These are phyloP conservation scores for Coccinonectria pachysandricola DNA, from an alignment of 2,329 filamentous ascomycete genomes.

Conservation along the genomic window DNA sequence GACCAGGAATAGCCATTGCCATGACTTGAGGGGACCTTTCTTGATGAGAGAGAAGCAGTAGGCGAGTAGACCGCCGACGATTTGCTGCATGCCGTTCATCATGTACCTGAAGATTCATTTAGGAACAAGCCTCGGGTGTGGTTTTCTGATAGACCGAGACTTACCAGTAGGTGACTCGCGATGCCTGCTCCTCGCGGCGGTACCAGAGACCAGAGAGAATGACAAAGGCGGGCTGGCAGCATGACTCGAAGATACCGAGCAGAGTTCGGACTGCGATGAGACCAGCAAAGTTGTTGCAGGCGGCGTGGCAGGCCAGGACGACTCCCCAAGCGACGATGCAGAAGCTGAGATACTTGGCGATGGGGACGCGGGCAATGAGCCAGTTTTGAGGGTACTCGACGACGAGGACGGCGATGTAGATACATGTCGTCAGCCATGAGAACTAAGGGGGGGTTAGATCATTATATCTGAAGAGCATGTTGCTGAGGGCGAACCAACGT, in stretches of 20 bases:
- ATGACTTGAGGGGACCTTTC: conserved; percentile 45
- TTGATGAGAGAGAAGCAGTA: conserved; percentile 50
- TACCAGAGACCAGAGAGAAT: conserved; percentile 63
- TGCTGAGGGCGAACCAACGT: conserved; percentile 8
- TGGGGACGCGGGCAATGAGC: conserved; percentile 49
- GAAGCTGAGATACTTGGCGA: conserved; percentile 55
- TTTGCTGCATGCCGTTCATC: conserved; percentile 67
- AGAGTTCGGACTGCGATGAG: conserved; percentile 53
- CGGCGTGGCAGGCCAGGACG: conserved; percentile 50
- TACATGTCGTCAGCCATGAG: conserved; percentile 62
- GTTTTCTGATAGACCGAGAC: conserved; percentile 1
- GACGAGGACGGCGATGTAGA: conserved; percentile 60
- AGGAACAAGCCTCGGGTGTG: neutral
- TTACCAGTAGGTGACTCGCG: conserved; percentile 58
- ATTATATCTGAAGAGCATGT: too few relatives aligned
- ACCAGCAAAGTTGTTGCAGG: conserved; percentile 48
- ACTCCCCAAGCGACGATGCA: conserved; percentile 56
- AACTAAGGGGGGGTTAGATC: conserved; percentile 33
- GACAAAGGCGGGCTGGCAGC: conserved; percentile 58
- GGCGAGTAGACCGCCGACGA: conserved; percentile 60
- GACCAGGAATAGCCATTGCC: conserved; percentile 58
- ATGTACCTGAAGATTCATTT: conserved; percentile 39
- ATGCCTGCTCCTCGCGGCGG: conserved; percentile 55
- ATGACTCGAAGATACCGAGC: conserved; percentile 61
- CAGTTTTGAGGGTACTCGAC: conserved; percentile 64